Evolutionary conservation across 345 rosid genomes (phyloP).

Genomic region (Rubroshorea leprosula): DNA sequence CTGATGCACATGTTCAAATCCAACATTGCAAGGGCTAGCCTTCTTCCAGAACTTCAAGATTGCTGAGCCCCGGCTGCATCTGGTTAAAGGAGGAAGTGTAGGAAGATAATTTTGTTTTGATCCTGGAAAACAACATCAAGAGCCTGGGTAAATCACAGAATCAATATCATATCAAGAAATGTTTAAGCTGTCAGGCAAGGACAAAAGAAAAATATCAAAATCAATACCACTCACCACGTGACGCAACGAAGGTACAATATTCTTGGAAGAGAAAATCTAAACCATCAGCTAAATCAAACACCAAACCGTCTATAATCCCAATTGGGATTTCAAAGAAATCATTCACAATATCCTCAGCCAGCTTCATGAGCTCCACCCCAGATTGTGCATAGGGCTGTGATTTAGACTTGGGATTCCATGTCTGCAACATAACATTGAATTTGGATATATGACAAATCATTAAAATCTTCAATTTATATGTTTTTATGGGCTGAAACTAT

Average conservation of each 20-base stretch:
- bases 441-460: no score
- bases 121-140: slow-evolving; percentile 31
- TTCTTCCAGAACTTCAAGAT: slow-evolving; percentile 64
- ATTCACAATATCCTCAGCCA: slow-evolving; percentile 51
- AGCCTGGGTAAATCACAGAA: background rate
- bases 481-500: background rate
- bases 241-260: slow-evolving; percentile 62
- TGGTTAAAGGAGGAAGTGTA: slow-evolving; percentile 76
- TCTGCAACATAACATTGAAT: slow-evolving; percentile 33
- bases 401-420: slow-evolving; percentile 95
- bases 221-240: slow-evolving; percentile 82
- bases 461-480: no score
- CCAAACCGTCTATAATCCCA: slow-evolving; percentile 67
- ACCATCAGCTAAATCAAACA: slow-evolving; percentile 73
- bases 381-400: slow-evolving; percentile 83
- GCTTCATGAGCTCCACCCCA: slow-evolving; percentile 59
- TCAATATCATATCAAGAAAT: no score
- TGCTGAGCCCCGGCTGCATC: slow-evolving; percentile 70
- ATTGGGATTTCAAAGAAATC: slow-evolving; percentile 84
- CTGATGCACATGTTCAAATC: slow-evolving; percentile 24
- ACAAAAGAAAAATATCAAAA: no score
- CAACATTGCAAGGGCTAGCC: slow-evolving; percentile 57
- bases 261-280: slow-evolving; percentile 61
- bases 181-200: no score
- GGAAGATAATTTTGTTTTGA: slow-evolving; percentile 79